Percentiles rank a stretch among this genome's conserved stretches.
phyloP scores from a whole-genome alignment of 202 grass and related monocot species.

The Panicum virgatum region DNA sequence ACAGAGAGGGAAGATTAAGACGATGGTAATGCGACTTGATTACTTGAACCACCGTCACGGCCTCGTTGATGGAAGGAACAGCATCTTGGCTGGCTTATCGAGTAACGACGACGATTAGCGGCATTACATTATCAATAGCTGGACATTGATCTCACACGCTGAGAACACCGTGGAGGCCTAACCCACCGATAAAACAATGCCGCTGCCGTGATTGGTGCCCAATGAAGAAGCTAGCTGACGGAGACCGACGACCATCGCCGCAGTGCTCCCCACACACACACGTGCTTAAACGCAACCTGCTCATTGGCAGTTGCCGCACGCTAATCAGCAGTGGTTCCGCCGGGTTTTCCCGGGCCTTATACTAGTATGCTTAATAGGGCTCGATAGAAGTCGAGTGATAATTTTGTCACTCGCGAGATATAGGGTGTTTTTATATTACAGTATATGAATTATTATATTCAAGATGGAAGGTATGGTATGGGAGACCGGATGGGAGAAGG shows the following conservation, averaged over 20 bases:
- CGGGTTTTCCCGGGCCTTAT: no score
- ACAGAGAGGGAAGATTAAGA: background rate
- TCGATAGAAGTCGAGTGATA: no score
- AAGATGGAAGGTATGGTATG: no score
- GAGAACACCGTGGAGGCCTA: conserved; percentile 4
- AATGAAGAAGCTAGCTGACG: background rate
- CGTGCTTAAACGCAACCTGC: background rate
- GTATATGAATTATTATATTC: no score
- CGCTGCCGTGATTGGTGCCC: background rate
- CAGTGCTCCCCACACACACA: background rate
- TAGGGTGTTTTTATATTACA: no score
- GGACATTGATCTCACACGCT: background rate
- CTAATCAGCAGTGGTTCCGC: background rate
- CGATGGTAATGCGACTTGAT: background rate
- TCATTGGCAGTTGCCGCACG: background rate
- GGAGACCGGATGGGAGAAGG: no score
- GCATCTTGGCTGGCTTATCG: background rate
- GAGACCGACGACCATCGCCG: background rate
- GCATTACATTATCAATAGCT: background rate
- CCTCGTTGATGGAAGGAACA: background rate
- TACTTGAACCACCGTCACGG: background rate
- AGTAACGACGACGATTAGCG: background rate
- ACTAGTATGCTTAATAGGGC: no score
- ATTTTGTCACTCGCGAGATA: no score
- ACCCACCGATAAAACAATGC: background rate